Evolutionary conservation across 139 green algal genomes (phyloP).

Genomic region (Pycnococcus provasolii): DNA sequence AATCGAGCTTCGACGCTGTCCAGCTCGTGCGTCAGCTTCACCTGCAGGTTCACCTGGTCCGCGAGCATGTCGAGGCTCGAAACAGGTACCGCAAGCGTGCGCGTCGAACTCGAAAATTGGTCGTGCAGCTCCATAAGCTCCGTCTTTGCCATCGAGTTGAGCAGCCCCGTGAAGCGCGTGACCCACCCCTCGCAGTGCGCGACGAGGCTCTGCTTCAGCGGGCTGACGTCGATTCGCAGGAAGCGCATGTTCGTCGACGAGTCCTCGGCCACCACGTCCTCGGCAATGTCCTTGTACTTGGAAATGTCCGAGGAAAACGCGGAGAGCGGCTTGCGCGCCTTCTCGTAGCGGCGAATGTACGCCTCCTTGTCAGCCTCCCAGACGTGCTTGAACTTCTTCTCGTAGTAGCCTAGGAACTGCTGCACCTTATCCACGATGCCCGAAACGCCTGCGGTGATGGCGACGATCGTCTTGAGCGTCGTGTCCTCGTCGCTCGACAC

Average conservation of each 20-base stretch:
- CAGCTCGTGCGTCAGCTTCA: conserved; percentile 35
- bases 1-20: conserved; percentile 43
- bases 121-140: conserved; percentile 24
- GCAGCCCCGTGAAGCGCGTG: conserved; percentile 56
- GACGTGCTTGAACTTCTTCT: conserved; percentile 82
- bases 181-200: conserved; percentile 68
- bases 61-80: conserved; percentile 58
- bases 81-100: conserved; percentile 22
- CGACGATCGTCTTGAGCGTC: conserved; percentile 56
- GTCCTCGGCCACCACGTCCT: conserved; percentile 67
- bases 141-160: conserved; percentile 42
- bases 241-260: conserved; percentile 67
- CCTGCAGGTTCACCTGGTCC: conserved; percentile 53
- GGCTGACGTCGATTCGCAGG: conserved; percentile 73
- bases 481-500: conserved; percentile 64
- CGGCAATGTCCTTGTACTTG: conserved; percentile 53
- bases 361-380: conserved; percentile 78
- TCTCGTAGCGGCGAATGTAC: conserved; percentile 75
- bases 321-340: conserved; percentile 64
- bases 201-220: conserved; percentile 72
- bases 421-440: conserved; percentile 69
- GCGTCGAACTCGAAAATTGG: conserved; percentile 31
- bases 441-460: conserved; percentile 65
- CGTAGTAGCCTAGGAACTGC: conserved; percentile 59
- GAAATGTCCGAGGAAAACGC: conserved; percentile 66